phyloP scores from a whole-genome alignment of 768 basidiomycete species.

The Pulveroboletus sp. region DNA sequence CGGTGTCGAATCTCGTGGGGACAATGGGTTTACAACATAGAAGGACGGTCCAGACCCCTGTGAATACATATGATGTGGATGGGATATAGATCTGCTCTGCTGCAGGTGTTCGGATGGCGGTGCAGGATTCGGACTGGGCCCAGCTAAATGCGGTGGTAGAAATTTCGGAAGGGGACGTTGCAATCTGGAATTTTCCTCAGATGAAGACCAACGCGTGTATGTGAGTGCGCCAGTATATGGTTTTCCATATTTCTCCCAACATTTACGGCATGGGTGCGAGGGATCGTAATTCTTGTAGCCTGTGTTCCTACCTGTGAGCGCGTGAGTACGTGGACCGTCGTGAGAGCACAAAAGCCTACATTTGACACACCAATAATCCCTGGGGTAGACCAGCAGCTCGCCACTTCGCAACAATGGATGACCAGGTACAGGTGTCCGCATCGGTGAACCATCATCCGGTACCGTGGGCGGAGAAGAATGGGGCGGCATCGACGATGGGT shows the following conservation, averaged over 20 bases:
- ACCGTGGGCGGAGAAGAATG: conserved; percentile 4
- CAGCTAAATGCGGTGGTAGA: conserved; percentile 18
- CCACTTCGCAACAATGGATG: conserved; percentile 62
- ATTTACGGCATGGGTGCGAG: conserved; percentile 59
- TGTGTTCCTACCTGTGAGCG: conserved; percentile 55
- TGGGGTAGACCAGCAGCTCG: conserved; percentile 64
- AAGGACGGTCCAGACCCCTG: conserved; percentile 11
- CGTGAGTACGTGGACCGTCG: background rate
- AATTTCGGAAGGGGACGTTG: conserved; percentile 28
- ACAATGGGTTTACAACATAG: conserved; percentile 24
- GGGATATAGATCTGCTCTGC: conserved; percentile 19
- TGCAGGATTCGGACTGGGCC: background rate
- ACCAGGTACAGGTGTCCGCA: conserved; percentile 56
- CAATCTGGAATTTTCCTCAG: conserved; percentile 20
- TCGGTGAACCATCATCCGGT: conserved; percentile 58
- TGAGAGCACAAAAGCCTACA: conserved; percentile 39
- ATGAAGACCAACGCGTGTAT: conserved; percentile 41
- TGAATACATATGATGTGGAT: conserved; percentile 2
- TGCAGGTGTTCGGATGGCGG: conserved; percentile 7
- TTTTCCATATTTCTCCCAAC: conserved; percentile 68
- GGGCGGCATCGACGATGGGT: conserved; percentile 14
- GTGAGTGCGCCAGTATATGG: conserved; percentile 57
- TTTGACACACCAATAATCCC: conserved; percentile 57
- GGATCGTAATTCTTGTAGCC: conserved; percentile 73
- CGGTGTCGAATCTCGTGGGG: conserved; percentile 1